Conservation (phyloP, 345 rosid genomes). For the Cardamine chenopodiifolia region DNA sequence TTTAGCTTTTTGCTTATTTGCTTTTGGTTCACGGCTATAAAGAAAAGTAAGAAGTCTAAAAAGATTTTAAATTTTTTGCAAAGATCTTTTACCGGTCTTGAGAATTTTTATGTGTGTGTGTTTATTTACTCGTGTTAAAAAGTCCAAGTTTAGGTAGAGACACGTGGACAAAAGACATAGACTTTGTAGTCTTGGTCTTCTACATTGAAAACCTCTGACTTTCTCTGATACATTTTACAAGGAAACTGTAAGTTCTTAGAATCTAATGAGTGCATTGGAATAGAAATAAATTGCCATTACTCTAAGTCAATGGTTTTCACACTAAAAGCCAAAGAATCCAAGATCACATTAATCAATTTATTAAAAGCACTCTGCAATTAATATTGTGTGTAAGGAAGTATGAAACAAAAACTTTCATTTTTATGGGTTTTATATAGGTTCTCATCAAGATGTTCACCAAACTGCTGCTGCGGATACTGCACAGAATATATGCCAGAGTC, state of each 20-base stretch:
- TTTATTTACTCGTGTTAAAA: constrained; percentile 31
- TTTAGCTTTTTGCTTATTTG: neutral
- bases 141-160: constrained; percentile 21
- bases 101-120: constrained; percentile 8
- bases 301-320: neutral
- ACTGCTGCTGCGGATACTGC: constrained; percentile 40
- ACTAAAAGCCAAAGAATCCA: constrained; percentile 5
- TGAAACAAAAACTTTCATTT: neutral
- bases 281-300: neutral
- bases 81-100: constrained; percentile 8
- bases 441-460: constrained; percentile 65
- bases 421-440: constrained; percentile 50
- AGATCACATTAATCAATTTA: neutral
- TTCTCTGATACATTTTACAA: constrained; percentile 33
- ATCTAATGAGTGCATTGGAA: constrained; percentile 4
- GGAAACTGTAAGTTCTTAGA: constrained; percentile 27
- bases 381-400: neutral
- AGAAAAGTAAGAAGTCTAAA: constrained; percentile 3
- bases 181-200: constrained; percentile 20
- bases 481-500: constrained; percentile 60
- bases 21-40: constrained; percentile 35
- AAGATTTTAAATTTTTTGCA: neutral
- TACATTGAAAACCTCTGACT: constrained; percentile 31
- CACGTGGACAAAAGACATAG: constrained; percentile 26
- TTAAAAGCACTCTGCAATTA: neutral